Evolutionary conservation across 2,329 filamentous ascomycete genomes (phyloP), one percentile per base, ranked within the genome.

Genomic region (Westerdykella sp.): DNA sequence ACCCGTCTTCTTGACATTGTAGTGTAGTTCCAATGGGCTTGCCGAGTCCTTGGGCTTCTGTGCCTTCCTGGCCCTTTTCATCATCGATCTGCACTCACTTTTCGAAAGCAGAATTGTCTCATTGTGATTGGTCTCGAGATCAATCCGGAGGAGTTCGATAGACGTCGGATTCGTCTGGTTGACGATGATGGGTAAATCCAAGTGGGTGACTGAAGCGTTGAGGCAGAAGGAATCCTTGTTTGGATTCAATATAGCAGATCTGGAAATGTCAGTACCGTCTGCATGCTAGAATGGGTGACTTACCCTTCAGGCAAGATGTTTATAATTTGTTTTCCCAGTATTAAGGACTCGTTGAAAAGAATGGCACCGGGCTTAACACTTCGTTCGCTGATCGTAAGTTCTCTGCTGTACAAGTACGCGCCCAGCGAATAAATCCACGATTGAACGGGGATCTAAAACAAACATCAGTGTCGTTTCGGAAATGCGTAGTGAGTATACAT

Each of bases 291-390:
- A 34, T 13, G 22, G 14, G 15, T 6, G 25, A 62, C 75, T 54
- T 66, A 84, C 73, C 94, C 94, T 73, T 98, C 93, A 2, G 93
- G 93, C 43, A 98, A 74, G 60, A 98, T 95, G 63, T 98, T 93
- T 68, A 98, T 91, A 56, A 96, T 95, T 70, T 97, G 90, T 66
- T 89, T 93, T 60, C 93, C 93, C 70, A 95, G 78, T 51, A 98
- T 97, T 59, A 97, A 77, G 16, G 90, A 95, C 25, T 87, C 80
- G 64, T 97, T 96, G 64, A 96, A 87, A 48, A 95, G 74, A 50
- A 98, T 90, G 49, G 79, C 83, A 22, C 84, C 85, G 13, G 90
- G 81, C 62, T 95, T 95, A 63, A 98, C 91, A 60, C 83, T 87
- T 53, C 85, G 83, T 66, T 96, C 94, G n/a, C 87, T 93, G 53